These are phyloP conservation scores for Acephala macrosclerotiorum DNA, from an alignment of 2,329 filamentous ascomycete species.

Conservation along the genomic window DNA sequence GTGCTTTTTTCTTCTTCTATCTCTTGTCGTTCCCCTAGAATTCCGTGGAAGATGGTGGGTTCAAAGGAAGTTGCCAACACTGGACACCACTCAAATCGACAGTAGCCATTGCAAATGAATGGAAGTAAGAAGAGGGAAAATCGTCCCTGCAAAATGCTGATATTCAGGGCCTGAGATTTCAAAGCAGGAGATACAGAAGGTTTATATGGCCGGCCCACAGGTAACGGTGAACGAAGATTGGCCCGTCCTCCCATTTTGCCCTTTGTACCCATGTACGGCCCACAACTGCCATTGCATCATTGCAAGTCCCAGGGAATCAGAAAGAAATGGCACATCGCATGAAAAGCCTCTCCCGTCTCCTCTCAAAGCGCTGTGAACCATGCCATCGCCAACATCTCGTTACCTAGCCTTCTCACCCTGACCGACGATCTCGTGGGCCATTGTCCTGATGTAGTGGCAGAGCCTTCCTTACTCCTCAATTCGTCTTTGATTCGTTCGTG, in stretches of 20 bases:
- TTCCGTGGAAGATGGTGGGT: too few species aligned
- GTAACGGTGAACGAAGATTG: constrained; percentile 1
- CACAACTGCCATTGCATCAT: background rate
- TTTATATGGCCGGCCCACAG: background rate
- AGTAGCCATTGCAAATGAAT: too few species aligned
- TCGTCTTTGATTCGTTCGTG: background rate
- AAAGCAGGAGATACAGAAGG: too few species aligned
- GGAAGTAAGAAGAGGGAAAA: too few species aligned
- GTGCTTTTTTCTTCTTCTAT: too few species aligned
- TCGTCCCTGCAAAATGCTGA: too few species aligned
- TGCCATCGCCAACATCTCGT: background rate
- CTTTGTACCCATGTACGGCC: background rate
- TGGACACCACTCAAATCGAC: too few species aligned
- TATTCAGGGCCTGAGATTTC: too few species aligned
- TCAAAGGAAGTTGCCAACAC: too few species aligned
- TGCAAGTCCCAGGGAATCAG: background rate
- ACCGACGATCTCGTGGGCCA: background rate
- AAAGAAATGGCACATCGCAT: background rate
- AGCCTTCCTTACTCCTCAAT: background rate
- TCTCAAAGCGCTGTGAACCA: background rate
- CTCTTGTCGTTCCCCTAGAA: too few species aligned
- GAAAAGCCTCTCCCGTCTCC: background rate
- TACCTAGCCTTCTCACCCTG: background rate
- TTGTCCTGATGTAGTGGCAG: constrained; percentile 1
- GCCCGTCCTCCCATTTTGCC: background rate